Percentiles rank a stretch among this genome's conserved stretches.
phyloP scores from a whole-genome alignment of 208 protist genomes.

The Tritrichomonas foetus region DNA sequence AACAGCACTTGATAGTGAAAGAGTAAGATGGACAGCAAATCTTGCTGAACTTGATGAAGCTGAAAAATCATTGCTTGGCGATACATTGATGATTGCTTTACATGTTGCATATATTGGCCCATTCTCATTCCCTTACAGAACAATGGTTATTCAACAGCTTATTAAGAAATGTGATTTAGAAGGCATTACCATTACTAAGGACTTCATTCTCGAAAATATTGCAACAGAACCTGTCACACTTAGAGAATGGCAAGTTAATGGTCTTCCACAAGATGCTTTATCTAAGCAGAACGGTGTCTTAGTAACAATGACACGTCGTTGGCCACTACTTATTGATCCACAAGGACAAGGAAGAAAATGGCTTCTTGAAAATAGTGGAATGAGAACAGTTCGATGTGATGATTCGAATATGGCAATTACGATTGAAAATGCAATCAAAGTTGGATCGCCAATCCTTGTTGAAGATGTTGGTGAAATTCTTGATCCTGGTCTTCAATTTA shows the following conservation, averaged over 20 bases:
- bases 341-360: conserved; percentile 93
- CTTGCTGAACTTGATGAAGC: conserved; percentile 56
- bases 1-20: conserved; percentile 83
- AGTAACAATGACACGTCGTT: conserved; percentile 73
- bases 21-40: conserved; percentile 76
- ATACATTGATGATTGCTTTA: conserved; percentile 85
- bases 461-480: conserved; percentile 84
- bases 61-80: conserved; percentile 70
- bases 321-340: conserved; percentile 95
- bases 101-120: conserved; percentile 95
- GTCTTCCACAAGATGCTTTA: conserved; percentile 84
- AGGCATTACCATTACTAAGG: conserved; percentile 78
- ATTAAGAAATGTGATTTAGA: conserved; percentile 72
- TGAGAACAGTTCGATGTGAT: conserved; percentile 39
- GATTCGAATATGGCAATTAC: conserved; percentile 77
- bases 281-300: conserved; percentile 94
- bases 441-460: conserved; percentile 77
- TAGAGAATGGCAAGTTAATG: conserved; percentile 91
- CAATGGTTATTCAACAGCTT: conserved; percentile 76
- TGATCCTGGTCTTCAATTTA: conserved; percentile 79
- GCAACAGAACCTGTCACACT: conserved; percentile 72
- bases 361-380: conserved; percentile 67
- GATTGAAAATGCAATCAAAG: conserved; percentile 77
- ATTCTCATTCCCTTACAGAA: conserved; percentile 86
- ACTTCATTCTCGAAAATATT: conserved; percentile 77